Percentiles rank a stretch among this genome's conserved stretches.
Conservation (phyloP, 2,329 filamentous ascomycete genomes). For the Epichloe aotearoae region DNA sequence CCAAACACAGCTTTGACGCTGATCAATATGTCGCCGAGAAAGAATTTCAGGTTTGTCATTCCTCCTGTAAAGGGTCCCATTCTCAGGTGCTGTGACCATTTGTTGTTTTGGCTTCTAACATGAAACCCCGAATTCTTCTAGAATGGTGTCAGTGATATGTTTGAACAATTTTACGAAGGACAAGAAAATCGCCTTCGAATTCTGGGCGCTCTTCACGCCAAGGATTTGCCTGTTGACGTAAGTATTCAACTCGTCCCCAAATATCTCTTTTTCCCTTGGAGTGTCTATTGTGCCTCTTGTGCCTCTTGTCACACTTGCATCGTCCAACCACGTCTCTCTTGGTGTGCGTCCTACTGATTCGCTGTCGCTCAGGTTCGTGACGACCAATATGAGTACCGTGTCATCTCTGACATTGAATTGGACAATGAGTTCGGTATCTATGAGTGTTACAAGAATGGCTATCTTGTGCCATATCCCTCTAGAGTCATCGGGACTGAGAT, state of each 20-base stretch:
- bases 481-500: constrained; percentile 29
- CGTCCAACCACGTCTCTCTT: not conserved
- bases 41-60: constrained; percentile 25
- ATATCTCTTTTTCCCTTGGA: constrained; percentile 2
- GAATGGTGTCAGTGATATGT: constrained; percentile 25
- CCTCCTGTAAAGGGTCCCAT: constrained; percentile 4
- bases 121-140: constrained; percentile 8
- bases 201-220: constrained; percentile 29
- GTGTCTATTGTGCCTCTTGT: not conserved
- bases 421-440: constrained; percentile 30
- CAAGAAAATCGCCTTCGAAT: constrained; percentile 33
- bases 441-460: constrained; percentile 25
- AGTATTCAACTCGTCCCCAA: constrained; percentile 16
- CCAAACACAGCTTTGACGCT: constrained; percentile 24
- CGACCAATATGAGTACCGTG: constrained; percentile 31
- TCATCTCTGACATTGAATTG: constrained; percentile 30
- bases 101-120: not conserved
- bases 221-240: constrained; percentile 35
- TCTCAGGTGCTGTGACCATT: not conserved
- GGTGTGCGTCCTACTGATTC: constrained; percentile 7
- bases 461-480: constrained; percentile 32
- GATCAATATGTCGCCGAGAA: constrained; percentile 21
- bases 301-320: not conserved
- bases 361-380: constrained; percentile 23
- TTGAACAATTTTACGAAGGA: constrained; percentile 30